Conservation (phyloP, 495 filamentous ascomycete species). For the Hypoxylon fragiforme region DNA sequence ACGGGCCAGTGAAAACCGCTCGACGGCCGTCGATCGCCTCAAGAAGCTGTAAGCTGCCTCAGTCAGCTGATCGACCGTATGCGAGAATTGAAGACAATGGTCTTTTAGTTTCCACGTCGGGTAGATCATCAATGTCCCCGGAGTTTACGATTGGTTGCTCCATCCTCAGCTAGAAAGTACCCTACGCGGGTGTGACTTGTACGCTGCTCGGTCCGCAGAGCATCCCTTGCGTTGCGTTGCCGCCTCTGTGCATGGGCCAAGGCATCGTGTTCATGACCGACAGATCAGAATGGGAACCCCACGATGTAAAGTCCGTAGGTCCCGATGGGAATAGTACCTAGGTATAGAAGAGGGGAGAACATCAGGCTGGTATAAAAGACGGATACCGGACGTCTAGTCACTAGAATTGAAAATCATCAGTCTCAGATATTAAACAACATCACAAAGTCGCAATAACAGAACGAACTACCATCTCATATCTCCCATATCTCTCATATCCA, state of each 20-base stretch:
- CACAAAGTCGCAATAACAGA: neutral
- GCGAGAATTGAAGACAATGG: constrained; percentile 7
- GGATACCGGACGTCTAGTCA: neutral
- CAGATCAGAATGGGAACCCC: neutral
- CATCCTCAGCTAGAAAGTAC: constrained; percentile 20
- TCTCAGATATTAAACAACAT: neutral
- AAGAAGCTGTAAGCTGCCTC: neutral
- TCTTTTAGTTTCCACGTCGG: constrained; percentile 22
- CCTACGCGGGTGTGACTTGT: constrained; percentile 14
- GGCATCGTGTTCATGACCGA: constrained; percentile 23
- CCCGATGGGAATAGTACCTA: constrained; percentile 1
- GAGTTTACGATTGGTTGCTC: constrained; percentile 17
- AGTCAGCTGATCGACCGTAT: neutral
- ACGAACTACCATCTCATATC: constrained; percentile 3
- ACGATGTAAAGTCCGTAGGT: neutral
- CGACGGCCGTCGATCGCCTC: constrained; percentile 3
- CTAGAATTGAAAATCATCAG: constrained; percentile 5
- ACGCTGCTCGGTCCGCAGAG: constrained; percentile 1
- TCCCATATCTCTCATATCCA: constrained; percentile 1
- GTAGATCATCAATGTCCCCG: constrained; percentile 18
- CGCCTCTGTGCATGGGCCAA: constrained; percentile 14
- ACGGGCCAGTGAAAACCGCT: constrained; percentile 2
- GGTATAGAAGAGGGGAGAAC: constrained; percentile 1
- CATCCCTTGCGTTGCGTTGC: constrained; percentile 11
- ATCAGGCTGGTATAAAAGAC: constrained; percentile 24